Percentiles rank a stretch among this genome's conserved stretches.
phyloP scores from a whole-genome alignment of 2,329 filamentous ascomycete species.

The Cylindrodendrum hubeiense region DNA sequence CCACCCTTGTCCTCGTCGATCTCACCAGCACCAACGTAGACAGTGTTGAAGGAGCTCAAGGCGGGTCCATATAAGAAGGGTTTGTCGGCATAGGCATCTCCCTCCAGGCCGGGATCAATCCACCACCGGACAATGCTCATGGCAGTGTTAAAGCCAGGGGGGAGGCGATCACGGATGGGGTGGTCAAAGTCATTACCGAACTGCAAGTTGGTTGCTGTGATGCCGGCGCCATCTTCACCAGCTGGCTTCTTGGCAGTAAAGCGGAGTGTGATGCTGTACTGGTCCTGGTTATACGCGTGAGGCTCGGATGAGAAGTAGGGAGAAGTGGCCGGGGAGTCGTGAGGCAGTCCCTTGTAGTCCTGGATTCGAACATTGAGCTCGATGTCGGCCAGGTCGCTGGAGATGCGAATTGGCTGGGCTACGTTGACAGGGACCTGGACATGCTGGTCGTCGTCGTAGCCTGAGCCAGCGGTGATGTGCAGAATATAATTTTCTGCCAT shows the following conservation, averaged over 20 bases:
- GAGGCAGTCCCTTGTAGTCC: constrained; percentile 77
- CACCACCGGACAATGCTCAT: constrained; percentile 90
- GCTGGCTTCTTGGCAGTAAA: constrained; percentile 75
- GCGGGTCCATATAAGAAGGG: constrained; percentile 90
- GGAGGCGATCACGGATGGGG: constrained; percentile 87
- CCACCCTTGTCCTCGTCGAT: constrained; percentile 62
- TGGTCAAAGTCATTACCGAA: constrained; percentile 97
- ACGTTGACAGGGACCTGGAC: constrained; percentile 81
- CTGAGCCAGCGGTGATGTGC: constrained; percentile 82
- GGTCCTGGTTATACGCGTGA: constrained; percentile 76
- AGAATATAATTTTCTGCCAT: constrained; percentile 83
- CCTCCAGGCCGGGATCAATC: constrained; percentile 91
- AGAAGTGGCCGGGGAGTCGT: constrained; percentile 74
- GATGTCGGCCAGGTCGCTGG: constrained; percentile 72
- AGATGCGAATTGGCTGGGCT: constrained; percentile 71
- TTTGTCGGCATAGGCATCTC: constrained; percentile 87
- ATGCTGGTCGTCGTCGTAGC: constrained; percentile 81
- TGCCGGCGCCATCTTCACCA: constrained; percentile 51
- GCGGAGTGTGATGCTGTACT: constrained; percentile 86
- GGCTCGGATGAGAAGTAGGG: constrained; percentile 81
- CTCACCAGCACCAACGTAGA: constrained; percentile 73
- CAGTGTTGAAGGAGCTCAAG: constrained; percentile 81
- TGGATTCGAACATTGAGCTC: constrained; percentile 81
- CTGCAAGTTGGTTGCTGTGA: constrained; percentile 80
- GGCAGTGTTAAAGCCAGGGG: constrained; percentile 87